phyloP scores from a whole-genome alignment of 2,329 filamentous ascomycete genomes.

The Beauveria sp. region DNA sequence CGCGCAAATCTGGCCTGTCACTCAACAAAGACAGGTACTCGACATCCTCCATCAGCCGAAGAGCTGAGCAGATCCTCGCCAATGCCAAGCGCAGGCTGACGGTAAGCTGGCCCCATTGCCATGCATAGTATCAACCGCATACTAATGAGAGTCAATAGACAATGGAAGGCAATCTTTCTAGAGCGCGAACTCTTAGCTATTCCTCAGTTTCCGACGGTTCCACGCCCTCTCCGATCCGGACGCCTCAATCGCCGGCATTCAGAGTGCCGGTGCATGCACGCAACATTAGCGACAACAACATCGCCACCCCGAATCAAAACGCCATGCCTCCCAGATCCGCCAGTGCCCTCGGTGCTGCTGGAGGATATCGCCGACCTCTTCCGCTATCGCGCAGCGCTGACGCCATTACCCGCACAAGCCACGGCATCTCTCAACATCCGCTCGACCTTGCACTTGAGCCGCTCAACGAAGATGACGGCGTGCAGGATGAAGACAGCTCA shows the following conservation, averaged over 20 bases:
- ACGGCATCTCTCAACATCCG: conserved; percentile 31
- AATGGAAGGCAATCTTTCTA: conserved; percentile 86
- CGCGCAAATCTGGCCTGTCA: neutral
- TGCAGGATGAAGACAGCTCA: conserved; percentile 22
- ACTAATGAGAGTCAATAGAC: conserved; percentile 45
- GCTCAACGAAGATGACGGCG: conserved; percentile 45
- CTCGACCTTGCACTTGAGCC: conserved; percentile 42
- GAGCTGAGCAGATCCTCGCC: conserved; percentile 83
- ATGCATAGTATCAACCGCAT: neutral
- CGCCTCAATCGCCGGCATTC: conserved; percentile 17
- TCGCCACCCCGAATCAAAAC: conserved; percentile 16
- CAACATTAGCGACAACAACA: conserved; percentile 25
- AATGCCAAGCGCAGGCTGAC: conserved; percentile 87
- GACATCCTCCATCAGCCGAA: conserved; percentile 67
- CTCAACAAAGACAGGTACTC: conserved; percentile 54
- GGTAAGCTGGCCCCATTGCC: conserved; percentile 42
- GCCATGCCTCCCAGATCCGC: conserved; percentile 48
- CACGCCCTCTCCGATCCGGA: conserved; percentile 44
- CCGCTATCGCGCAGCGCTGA: conserved; percentile 37
- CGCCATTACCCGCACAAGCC: conserved; percentile 25
- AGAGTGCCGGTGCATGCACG: conserved; percentile 19
- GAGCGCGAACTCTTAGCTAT: conserved; percentile 60
- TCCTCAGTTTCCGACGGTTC: conserved; percentile 39
- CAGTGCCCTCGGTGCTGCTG: conserved; percentile 54
- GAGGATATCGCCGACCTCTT: conserved; percentile 47